Conservation (phyloP, 768 basidiomycete genomes). For the Collybia mongolica region DNA sequence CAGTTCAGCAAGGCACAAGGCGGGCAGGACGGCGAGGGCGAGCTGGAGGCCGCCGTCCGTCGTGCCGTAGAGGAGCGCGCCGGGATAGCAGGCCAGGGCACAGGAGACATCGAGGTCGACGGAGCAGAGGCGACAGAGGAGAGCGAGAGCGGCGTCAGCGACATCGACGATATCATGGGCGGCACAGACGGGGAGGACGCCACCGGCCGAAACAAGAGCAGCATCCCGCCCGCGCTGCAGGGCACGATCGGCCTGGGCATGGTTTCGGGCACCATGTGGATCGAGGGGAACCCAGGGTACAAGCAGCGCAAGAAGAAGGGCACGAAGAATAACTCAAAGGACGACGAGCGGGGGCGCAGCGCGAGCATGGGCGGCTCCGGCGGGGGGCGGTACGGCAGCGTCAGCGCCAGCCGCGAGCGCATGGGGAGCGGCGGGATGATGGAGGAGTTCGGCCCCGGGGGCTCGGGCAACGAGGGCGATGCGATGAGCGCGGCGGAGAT, state of each 20-base stretch:
- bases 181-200: constrained; percentile 13
- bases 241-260: constrained; percentile 45
- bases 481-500: constrained; percentile 60
- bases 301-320: constrained; percentile 86
- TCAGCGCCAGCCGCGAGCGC: constrained; percentile 20
- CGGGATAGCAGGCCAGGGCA: constrained; percentile 7
- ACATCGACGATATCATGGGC: constrained; percentile 20
- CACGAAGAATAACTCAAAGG: constrained; percentile 29
- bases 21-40: constrained; percentile 39
- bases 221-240: constrained; percentile 16
- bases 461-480: constrained; percentile 20
- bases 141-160: constrained; percentile 20
- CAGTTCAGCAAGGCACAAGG: constrained; percentile 65
- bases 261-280: constrained; percentile 51
- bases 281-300: constrained; percentile 84
- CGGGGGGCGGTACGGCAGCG: constrained; percentile 16
- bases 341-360: constrained; percentile 31
- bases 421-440: constrained; percentile 20
- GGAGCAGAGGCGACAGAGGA: constrained; percentile 22
- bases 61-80: constrained; percentile 28
- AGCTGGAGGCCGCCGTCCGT: constrained; percentile 33
- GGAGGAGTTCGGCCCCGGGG: constrained; percentile 26
- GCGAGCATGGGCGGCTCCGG: constrained; percentile 10
- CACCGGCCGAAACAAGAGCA: constrained; percentile 5
- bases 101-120: constrained; percentile 12